Conservation (phyloP, 345 rosid genomes). For the Passiflora organensis region DNA sequence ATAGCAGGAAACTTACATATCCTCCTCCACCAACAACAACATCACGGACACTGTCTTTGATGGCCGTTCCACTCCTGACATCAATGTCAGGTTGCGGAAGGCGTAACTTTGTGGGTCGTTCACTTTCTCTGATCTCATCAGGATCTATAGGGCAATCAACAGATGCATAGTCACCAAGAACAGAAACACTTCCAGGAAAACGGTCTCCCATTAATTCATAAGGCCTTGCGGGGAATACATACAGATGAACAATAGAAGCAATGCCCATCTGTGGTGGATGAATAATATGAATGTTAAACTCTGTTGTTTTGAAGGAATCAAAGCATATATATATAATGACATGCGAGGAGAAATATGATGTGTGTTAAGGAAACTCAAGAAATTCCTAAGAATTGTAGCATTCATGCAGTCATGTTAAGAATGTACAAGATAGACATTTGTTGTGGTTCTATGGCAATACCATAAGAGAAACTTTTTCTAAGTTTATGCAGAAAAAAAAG, state of each 20-base stretch:
- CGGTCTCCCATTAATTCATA: constrained; percentile 88
- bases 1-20: constrained; percentile 54
- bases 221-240: constrained; percentile 90
- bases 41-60: constrained; percentile 86
- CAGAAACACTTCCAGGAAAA: constrained; percentile 66
- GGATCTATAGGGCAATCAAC: constrained; percentile 93
- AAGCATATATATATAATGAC: too few species aligned
- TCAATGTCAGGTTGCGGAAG: constrained; percentile 77
- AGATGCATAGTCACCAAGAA: constrained; percentile 95
- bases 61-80: constrained; percentile 76
- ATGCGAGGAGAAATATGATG: too few species aligned
- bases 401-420: too few species aligned
- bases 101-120: constrained; percentile 90
- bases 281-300: constrained; percentile 40
- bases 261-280: constrained; percentile 94
- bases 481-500: too few species aligned
- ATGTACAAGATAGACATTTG: too few species aligned
- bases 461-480: too few species aligned
- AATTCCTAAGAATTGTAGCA: too few species aligned
- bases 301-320: constrained; percentile 18
- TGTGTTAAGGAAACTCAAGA: too few species aligned
- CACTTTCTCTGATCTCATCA: constrained; percentile 95
- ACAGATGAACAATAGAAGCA: constrained; percentile 91
- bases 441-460: too few species aligned
- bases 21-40: constrained; percentile 88